Evolutionary conservation across 2,329 filamentous ascomycete species (phyloP).

Genomic region (Aspergillus sp.): DNA sequence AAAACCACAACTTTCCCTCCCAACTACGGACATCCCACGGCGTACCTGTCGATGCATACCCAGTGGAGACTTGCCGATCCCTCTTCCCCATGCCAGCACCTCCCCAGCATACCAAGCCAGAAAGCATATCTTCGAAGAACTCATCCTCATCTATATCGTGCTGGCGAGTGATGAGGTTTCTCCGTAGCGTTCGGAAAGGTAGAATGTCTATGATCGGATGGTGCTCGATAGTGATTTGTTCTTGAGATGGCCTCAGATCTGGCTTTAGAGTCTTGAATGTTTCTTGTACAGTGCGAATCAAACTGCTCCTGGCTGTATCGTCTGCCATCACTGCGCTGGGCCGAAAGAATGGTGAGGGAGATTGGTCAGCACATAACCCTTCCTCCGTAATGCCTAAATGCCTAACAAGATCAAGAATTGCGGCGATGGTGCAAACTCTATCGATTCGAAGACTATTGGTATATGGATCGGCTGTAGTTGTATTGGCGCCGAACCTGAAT

Average conservation of each 20-base stretch:
- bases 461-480: conserved; percentile 25
- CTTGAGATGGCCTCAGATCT: conserved; percentile 21
- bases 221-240: conserved; percentile 24
- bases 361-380: conserved; percentile 26
- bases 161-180: conserved; percentile 18
- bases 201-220: conserved; percentile 24
- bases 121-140: conserved; percentile 19
- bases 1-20: conserved; percentile 49
- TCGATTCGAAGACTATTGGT: conserved; percentile 31
- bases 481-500: conserved; percentile 16
- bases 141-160: conserved; percentile 21
- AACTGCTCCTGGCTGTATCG: conserved; percentile 7
- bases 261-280: conserved; percentile 22
- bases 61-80: conserved; percentile 18
- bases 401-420: conserved; percentile 19
- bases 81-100: conserved; percentile 16
- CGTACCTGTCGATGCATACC: conserved; percentile 34
- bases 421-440: conserved; percentile 27
- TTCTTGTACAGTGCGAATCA: conserved; percentile 16
- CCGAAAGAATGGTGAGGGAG: conserved; percentile 32
- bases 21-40: conserved; percentile 50
- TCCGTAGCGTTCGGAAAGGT: conserved; percentile 22
- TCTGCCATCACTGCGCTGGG: background rate
- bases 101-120: conserved; percentile 24
- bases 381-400: conserved; percentile 29